phyloP scores from a whole-genome alignment of 768 basidiomycete genomes.

The Lactarius evosmus region DNA sequence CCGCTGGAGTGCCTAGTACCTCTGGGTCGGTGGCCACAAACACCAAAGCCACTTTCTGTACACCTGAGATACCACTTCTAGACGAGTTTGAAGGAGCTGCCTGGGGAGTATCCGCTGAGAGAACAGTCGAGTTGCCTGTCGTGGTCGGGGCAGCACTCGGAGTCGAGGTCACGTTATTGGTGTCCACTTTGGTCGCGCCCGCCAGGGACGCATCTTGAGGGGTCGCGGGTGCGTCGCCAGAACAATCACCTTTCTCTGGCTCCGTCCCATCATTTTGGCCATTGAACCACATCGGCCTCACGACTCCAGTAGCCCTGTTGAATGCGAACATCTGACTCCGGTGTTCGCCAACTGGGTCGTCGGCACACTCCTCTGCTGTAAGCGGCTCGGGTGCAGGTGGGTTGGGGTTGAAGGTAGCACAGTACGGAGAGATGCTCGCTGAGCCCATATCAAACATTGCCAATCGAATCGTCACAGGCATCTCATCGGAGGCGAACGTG shows the following conservation, averaged over 20 bases:
- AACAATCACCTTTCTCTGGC: slow-evolving; percentile 21
- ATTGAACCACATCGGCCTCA: slow-evolving; percentile 53
- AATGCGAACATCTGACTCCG: slow-evolving; percentile 61
- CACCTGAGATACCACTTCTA: slow-evolving; percentile 23
- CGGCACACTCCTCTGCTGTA: slow-evolving; percentile 45
- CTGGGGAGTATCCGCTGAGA: slow-evolving; percentile 11
- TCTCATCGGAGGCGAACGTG: slow-evolving; percentile 25
- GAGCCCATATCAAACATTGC: slow-evolving; percentile 41
- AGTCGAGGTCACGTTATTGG: background rate
- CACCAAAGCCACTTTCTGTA: slow-evolving; percentile 51
- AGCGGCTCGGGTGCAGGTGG: slow-evolving; percentile 49
- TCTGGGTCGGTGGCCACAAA: slow-evolving; percentile 45
- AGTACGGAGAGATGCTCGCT: slow-evolving; percentile 44
- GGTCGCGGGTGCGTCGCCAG: slow-evolving; percentile 18
- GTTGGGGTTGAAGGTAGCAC: slow-evolving; percentile 59
- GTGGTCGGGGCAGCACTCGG: background rate
- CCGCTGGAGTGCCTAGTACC: slow-evolving; percentile 25
- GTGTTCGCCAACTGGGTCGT: slow-evolving; percentile 31
- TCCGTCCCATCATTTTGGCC: slow-evolving; percentile 33
- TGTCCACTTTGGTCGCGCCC: slow-evolving; percentile 16
- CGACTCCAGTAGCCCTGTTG: slow-evolving; percentile 43
- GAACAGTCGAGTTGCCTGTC: background rate
- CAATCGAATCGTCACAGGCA: slow-evolving; percentile 44
- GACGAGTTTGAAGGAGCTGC: slow-evolving; percentile 20
- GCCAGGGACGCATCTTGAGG: slow-evolving; percentile 18